Base-by-base conservation (phyloP, 139 green algal species). In the Spirogloea muscicola region DNA sequence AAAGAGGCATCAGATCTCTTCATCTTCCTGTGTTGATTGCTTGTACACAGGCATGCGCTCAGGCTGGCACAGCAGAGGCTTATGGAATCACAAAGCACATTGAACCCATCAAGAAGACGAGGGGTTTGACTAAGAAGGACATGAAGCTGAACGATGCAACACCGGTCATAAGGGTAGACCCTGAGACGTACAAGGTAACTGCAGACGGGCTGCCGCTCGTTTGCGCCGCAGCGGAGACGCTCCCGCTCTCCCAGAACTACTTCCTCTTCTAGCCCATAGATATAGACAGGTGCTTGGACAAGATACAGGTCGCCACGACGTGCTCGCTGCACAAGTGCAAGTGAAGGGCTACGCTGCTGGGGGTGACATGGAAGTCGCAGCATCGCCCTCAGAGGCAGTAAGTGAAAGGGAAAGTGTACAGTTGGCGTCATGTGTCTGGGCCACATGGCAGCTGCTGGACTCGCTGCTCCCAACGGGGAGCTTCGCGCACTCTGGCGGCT, bases 111-210 rank as follows among this genome's bases (percentile, higher is more conserved):
- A 10, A 72, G n/a, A 49, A 44, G 18, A 73, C 57, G 9, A 62
- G 82, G 6, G 48, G 39, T 5, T 18, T 87, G 7, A 65, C n/a
- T 42, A 87, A 87, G 61, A 69, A 82, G 48, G 77, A 87, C 59
- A 87, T 87, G 82, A 70, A 65, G 42, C 46, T 81, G 25, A 87
- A 87, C 74, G 40, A 49, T 10, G 71, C 64, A 9, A 37, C 48
- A 10, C 82, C 82, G 13, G 69, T 70, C 52, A 80, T 87, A 31
- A 40, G 58, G 41, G 82, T 87, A 10, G 82, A 87, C 57, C 82
- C 82, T 18, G 82, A 87, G 58, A 87, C 82, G n/a, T 87, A 85
- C 77, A 10, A 72, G 49, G 82, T 87, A 18, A 85, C 66, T 4
- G 79, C 72, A 18, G 82, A 87, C 58, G 82, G 82, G 27, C 78